Conservation (phyloP, 1,284 basidiomycete species). For the Ustilago curta region DNA sequence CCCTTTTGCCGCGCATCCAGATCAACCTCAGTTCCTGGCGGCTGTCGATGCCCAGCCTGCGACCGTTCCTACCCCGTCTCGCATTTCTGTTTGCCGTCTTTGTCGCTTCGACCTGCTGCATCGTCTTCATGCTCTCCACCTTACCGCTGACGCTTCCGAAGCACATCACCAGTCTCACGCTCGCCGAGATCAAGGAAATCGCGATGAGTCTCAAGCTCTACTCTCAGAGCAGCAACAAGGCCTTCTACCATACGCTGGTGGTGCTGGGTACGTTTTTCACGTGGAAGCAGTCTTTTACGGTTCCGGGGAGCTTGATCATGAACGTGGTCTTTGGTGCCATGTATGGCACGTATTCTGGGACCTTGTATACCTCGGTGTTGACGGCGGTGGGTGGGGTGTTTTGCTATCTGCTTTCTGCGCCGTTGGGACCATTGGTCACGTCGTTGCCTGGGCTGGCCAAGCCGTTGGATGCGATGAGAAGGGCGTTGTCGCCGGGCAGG, state of each 20-base stretch:
- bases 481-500: conserved; percentile 49
- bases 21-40: conserved; percentile 43
- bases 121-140: conserved; percentile 61
- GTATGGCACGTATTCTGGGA: conserved; percentile 65
- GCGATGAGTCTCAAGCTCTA: conserved; percentile 60
- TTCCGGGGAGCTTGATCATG: conserved; percentile 66
- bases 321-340: conserved; percentile 68
- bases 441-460: conserved; percentile 61
- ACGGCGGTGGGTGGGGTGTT: conserved; percentile 65
- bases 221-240: conserved; percentile 45
- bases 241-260: conserved; percentile 60
- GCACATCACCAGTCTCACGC: conserved; percentile 63
- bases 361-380: conserved; percentile 62
- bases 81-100: conserved; percentile 56
- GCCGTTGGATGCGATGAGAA: conserved; percentile 61
- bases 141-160: conserved; percentile 64
- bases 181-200: conserved; percentile 65
- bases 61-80: conserved; percentile 58
- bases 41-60: conserved; percentile 45
- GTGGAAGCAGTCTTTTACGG: conserved; percentile 68
- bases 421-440: conserved; percentile 56
- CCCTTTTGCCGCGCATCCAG: conserved; percentile 44
- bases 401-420: conserved; percentile 63
- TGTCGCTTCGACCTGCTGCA: conserved; percentile 56
- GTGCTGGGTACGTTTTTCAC: conserved; percentile 64